Base-by-base conservation (phyloP, 1,284 basidiomycete species). In the Flammula alnicola region DNA sequence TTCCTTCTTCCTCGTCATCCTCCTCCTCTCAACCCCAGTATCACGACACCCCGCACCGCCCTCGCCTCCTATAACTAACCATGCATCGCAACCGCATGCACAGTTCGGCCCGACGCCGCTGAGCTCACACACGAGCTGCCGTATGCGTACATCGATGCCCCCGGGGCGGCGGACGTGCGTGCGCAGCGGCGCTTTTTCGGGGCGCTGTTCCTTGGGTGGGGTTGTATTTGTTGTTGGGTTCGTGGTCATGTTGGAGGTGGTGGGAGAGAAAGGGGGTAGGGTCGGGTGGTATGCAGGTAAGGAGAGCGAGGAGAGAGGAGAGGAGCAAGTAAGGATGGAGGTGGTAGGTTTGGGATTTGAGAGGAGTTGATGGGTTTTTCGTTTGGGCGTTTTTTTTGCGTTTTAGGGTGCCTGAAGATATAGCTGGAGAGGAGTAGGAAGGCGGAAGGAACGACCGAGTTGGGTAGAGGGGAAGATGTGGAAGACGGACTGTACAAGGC, bases 81-180 rank as follows among this genome's bases (percentile, higher is more conserved):
- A n/a, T n/a, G 41, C 53, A 31, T 32, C 30, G 16, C 36, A 41
- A 31, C 22, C 47, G 26, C 51, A 39, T 9, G 17, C 45, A 12
- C 52, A 53, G 14, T 66, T 63, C 35, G 64, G 64, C 7, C 78
- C 78, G 2, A 79, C 78, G n/a, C 78, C 77, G 4, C 62, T 79
- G 23, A 63, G 30, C 47, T 58, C 20, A 67, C 66, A 33, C 60
- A 63, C 11, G 53, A 65, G 5, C 54, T 73, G 26, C 66, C 69
- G 23, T 73, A 72, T 49, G 64, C 77, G 7, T 82, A 81, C 59
- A 74, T 80, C 59, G 80, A 78, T 55, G 69, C 74, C 12, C 71
- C 65, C 16, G 69, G 58, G 62, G 77, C 63, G 60, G 84, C 71
- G 55, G 75, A 67, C 60, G 61, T 59, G 35, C 68, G 75, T 48